A percentile compares a stretch with the other conserved stretches of the same genome.
Evolutionary conservation across 2,329 filamentous ascomycete species (phyloP).

Genomic region (Dactylellina parvicollis): DNA sequence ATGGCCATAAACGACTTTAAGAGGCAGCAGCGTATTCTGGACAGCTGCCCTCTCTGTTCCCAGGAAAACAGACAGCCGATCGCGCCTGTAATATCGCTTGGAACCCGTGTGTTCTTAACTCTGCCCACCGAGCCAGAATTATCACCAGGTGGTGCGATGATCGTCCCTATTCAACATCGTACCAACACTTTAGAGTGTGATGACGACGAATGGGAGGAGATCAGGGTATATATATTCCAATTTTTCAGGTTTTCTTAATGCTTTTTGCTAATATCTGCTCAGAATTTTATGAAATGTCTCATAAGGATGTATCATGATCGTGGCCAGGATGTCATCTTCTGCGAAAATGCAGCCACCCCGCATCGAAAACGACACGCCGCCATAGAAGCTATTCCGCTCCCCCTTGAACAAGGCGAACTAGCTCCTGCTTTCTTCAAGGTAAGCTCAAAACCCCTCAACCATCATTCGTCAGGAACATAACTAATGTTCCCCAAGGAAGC

Average conservation of each 20-base stretch:
- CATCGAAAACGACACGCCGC: conserved; percentile 83
- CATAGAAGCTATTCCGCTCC: conserved; percentile 85
- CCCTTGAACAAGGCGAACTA: conserved; percentile 88
- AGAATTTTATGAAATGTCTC: conserved; percentile 96
- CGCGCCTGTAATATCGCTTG: conserved; percentile 86
- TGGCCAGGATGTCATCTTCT: conserved; percentile 91
- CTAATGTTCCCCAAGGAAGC: conserved; percentile 69
- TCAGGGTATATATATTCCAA: conserved; percentile 67
- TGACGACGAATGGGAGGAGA: conserved; percentile 98
- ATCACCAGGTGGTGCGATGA: conserved; percentile 78
- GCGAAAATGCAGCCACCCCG: conserved; percentile 91
- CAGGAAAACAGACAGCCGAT: conserved; percentile 82
- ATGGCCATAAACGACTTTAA: conserved; percentile 87
- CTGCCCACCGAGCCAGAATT: conserved; percentile 90
- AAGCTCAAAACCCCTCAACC: conserved; percentile 6
- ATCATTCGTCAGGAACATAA: background rate
- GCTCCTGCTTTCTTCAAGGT: conserved; percentile 89
- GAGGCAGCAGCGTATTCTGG: conserved; percentile 84
- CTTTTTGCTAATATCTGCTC: conserved; percentile 1
- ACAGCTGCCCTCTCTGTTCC: conserved; percentile 88
- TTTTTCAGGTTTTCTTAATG: background rate
- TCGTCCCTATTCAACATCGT: conserved; percentile 87
- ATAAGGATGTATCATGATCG: conserved; percentile 94
- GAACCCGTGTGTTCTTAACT: conserved; percentile 85
- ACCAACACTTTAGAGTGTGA: conserved; percentile 95